Evolutionary conservation across 352 stramenopile species (phyloP).

Genomic region (Peronospora destructor): DNA sequence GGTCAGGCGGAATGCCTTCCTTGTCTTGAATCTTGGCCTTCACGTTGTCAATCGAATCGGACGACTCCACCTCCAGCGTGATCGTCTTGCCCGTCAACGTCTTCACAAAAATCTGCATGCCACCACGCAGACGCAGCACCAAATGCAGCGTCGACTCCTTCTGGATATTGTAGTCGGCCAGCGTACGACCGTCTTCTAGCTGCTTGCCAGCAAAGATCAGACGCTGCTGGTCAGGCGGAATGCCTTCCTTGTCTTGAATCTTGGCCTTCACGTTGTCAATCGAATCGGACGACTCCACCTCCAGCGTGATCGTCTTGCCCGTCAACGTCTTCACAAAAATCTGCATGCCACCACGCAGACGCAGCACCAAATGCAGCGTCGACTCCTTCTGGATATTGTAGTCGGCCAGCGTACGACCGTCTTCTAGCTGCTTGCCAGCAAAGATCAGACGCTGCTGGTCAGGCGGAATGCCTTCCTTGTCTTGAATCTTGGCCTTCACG

Average conservation of each 20-base stretch:
- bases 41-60: conserved; percentile 12
- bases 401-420: conserved; percentile 19
- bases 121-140: conserved; percentile 19
- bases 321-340: conserved; percentile 9
- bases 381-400: conserved; percentile 33
- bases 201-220: conserved; percentile 24
- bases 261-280: conserved; percentile 18
- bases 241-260: conserved; percentile 24
- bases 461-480: conserved; percentile 21
- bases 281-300: conserved; percentile 1
- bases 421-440: conserved; percentile 21
- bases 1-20: too few relatives aligned
- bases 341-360: conserved; percentile 14
- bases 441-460: conserved; percentile 25
- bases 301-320: conserved; percentile 6
- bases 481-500: conserved; percentile 22
- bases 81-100: conserved; percentile 9
- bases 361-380: conserved; percentile 22
- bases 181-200: conserved; percentile 19
- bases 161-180: conserved; percentile 28
- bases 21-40: background rate
- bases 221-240: conserved; percentile 21
- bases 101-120: conserved; percentile 11
- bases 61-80: background rate
- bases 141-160: conserved; percentile 27